A percentile compares a stretch with the other conserved stretches of the same genome.
phyloP scores from a whole-genome alignment of 148 eudicot genomes.

The Pharnaceum exiguum region DNA sequence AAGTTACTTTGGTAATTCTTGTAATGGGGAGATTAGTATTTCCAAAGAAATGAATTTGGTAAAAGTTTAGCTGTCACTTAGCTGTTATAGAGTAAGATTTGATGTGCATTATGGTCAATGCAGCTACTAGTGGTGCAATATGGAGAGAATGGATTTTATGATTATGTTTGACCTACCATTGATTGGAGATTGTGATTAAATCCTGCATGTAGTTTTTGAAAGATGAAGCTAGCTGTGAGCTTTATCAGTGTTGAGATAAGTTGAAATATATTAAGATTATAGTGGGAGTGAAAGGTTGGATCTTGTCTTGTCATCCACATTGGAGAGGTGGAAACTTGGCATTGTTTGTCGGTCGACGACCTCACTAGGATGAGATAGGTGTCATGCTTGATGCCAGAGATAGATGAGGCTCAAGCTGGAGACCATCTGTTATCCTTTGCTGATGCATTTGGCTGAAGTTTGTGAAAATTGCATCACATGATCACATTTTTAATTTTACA shows the following conservation, averaged over 20 bases:
- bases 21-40: too few species aligned
- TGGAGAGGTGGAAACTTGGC: neutral
- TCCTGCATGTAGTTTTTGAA: neutral
- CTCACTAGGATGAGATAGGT: conserved; percentile 1
- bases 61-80: too few species aligned
- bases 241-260: neutral
- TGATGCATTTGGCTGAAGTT: conserved; percentile 1
- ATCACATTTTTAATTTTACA: conserved; percentile 5
- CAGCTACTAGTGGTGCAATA: too few species aligned
- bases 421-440: neutral
- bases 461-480: neutral
- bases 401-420: conserved; percentile 5
- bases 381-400: conserved; percentile 4
- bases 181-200: neutral
- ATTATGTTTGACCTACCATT: neutral
- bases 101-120: too few species aligned
- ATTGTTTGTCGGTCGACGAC: neutral
- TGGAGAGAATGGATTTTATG: neutral
- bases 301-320: neutral
- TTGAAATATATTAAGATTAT: neutral
- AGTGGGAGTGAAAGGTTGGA: conserved; percentile 8
- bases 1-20: too few species aligned
- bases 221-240: conserved; percentile 19
- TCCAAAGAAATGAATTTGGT: too few species aligned
- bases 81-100: too few species aligned